Evolutionary conservation across 2,329 filamentous ascomycete species (phyloP).

Genomic region (Rhytidhysteron rufulum): DNA sequence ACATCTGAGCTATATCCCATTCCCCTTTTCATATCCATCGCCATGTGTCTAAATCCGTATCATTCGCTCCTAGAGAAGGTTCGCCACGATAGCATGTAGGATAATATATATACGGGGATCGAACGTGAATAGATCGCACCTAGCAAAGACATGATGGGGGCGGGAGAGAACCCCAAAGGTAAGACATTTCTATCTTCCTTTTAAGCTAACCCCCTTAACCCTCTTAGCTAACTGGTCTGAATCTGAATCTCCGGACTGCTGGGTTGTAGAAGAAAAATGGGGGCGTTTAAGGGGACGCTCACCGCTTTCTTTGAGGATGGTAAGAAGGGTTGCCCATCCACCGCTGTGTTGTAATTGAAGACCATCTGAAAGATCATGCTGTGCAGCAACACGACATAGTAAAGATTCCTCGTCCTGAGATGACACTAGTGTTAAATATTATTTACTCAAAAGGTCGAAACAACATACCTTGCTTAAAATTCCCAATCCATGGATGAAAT

Average conservation of each 20-base stretch:
- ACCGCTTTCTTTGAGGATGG: conserved; percentile 95
- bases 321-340: conserved; percentile 91
- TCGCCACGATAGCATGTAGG: too few relatives aligned
- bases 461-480: conserved; percentile 74
- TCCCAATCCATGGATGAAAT: conserved; percentile 75
- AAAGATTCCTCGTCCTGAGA: conserved; percentile 81
- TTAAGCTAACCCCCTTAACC: conserved; percentile 59
- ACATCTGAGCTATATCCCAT: not conserved
- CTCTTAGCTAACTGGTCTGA: conserved; percentile 62
- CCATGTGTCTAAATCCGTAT: conserved; percentile 7
- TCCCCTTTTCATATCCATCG: conserved; percentile 2
- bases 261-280: conserved; percentile 22
- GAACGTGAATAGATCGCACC: not conserved
- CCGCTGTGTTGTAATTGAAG: conserved; percentile 80
- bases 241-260: conserved; percentile 38
- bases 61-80: not conserved
- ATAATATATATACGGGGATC: not conserved
- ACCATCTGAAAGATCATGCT: conserved; percentile 74
- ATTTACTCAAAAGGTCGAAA: too few relatives aligned
- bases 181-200: conserved; percentile 19
- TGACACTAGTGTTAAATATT: too few relatives aligned
- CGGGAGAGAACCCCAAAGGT: conserved; percentile 14
- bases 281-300: conserved; percentile 82
- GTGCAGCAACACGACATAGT: conserved; percentile 78
- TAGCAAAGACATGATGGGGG: conserved; percentile 8